Evolutionary conservation across 2,329 filamentous ascomycete species (phyloP).

Genomic region (Penicillium nordicum): DNA sequence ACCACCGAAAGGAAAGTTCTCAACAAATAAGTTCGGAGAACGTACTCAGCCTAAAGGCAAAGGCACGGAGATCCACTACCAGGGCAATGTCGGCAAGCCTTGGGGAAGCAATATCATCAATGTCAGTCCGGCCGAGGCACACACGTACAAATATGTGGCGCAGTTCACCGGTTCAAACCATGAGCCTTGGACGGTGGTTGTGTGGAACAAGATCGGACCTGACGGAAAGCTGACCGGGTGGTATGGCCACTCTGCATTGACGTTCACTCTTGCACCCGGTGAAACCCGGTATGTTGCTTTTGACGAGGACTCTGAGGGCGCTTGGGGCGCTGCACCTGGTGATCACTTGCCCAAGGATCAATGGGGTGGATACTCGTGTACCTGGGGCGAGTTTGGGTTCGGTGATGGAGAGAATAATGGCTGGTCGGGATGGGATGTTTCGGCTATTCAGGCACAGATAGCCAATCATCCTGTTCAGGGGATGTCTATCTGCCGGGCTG

Average conservation of each 20-base stretch:
- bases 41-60: slow-evolving; percentile 24
- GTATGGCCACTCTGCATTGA: slow-evolving; percentile 35
- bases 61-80: slow-evolving; percentile 26
- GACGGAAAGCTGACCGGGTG: slow-evolving; percentile 36
- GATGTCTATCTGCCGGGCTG: slow-evolving; percentile 32
- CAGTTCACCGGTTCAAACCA: slow-evolving; percentile 31
- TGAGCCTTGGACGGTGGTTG: slow-evolving; percentile 32
- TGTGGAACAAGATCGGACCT: slow-evolving; percentile 43
- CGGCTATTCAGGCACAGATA: slow-evolving; percentile 37
- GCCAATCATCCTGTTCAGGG: slow-evolving; percentile 31
- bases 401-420: slow-evolving; percentile 31
- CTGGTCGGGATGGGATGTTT: slow-evolving; percentile 43
- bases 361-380: slow-evolving; percentile 35
- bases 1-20: slow-evolving; percentile 20
- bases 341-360: slow-evolving; percentile 27
- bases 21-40: slow-evolving; percentile 31
- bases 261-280: slow-evolving; percentile 30
- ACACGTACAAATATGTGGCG: slow-evolving; percentile 38
- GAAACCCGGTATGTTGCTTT: slow-evolving; percentile 38
- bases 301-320: slow-evolving; percentile 39
- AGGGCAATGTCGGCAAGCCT: slow-evolving; percentile 38
- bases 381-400: slow-evolving; percentile 42
- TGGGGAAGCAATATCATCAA: slow-evolving; percentile 42
- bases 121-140: slow-evolving; percentile 29
- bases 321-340: slow-evolving; percentile 33